Percentiles rank a stretch among this genome's conserved stretches.
These are phyloP conservation scores for Myriosclerotinia duriaeana DNA, from an alignment of 2,329 filamentous ascomycete species.

Conservation along the genomic window DNA sequence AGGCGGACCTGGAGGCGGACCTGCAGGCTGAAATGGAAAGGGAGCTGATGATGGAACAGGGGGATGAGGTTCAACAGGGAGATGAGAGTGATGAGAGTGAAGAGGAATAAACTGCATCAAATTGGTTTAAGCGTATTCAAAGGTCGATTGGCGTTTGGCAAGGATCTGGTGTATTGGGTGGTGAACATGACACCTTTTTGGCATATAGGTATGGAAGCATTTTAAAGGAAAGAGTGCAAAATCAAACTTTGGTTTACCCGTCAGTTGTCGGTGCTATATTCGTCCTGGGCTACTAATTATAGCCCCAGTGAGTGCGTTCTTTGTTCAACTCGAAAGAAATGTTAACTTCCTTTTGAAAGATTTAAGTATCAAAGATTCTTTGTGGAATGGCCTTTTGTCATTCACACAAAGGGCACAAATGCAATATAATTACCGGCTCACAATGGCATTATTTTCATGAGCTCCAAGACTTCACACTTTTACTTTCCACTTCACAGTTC, in stretches of 20 bases:
- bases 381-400: not conserved
- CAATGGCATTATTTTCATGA: not conserved
- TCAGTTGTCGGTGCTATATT: not conserved
- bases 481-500: not conserved
- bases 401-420: not conserved
- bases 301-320: slow-evolving; percentile 5
- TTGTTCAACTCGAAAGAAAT: not conserved
- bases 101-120: slow-evolving; percentile 37
- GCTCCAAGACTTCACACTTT: not conserved
- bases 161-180: not conserved
- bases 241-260: not conserved
- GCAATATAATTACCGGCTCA: not conserved
- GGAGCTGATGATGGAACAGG: slow-evolving; percentile 3
- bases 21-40: slow-evolving; percentile 21
- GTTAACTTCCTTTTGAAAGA: not conserved
- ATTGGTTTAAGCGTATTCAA: not conserved
- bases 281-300: not conserved
- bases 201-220: not conserved
- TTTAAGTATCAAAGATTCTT: not conserved
- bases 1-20: slow-evolving; percentile 37
- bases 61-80: slow-evolving; percentile 27
- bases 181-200: not conserved
- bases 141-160: not conserved
- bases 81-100: slow-evolving; percentile 41
- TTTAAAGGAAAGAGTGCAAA: not conserved